Evolutionary conservation across 2,329 filamentous ascomycete genomes (phyloP).

Genomic region (Penicillium sp.): DNA sequence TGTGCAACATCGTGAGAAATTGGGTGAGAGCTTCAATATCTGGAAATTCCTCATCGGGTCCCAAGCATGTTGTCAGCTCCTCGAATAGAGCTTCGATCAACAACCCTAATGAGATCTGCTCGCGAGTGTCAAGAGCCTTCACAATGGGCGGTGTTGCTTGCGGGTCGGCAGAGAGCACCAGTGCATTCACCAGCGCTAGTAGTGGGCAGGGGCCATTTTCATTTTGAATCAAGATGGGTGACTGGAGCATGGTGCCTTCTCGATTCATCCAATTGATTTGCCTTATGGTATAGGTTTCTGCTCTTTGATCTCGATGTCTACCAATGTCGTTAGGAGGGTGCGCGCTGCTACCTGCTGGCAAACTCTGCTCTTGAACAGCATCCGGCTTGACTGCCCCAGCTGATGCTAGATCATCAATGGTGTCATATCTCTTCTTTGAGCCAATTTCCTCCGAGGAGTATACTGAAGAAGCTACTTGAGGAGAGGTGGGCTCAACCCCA

Average conservation of each 20-base stretch:
- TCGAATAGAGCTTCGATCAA: constrained; percentile 87
- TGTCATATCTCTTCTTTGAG: background rate
- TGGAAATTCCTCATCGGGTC: constrained; percentile 64
- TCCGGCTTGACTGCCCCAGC: constrained; percentile 1
- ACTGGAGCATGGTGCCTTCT: constrained; percentile 60
- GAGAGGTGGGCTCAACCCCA: constrained; percentile 7
- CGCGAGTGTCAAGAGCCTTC: constrained; percentile 68
- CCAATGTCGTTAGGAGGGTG: constrained; percentile 30
- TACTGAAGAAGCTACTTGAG: constrained; percentile 10
- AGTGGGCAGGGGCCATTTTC: constrained; percentile 91
- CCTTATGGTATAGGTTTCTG: constrained; percentile 88
- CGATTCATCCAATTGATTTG: constrained; percentile 79
- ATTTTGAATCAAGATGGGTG: constrained; percentile 87
- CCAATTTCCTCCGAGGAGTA: constrained; percentile 8
- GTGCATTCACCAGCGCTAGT: constrained; percentile 84
- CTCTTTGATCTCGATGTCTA: constrained; percentile 44
- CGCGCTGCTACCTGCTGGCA: constrained; percentile 7
- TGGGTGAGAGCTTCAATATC: constrained; percentile 83
- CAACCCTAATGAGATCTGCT: constrained; percentile 80
- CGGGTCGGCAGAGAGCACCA: constrained; percentile 73
- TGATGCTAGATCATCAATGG: background rate
- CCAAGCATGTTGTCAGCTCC: constrained; percentile 74
- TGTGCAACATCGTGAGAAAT: constrained; percentile 83
- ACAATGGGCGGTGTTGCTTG: constrained; percentile 64
- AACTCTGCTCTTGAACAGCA: constrained; percentile 2